Evolutionary conservation across 306 rosid species (phyloP), one percentile per base, ranked within the genome.

Genomic region (Corylus avellana): DNA sequence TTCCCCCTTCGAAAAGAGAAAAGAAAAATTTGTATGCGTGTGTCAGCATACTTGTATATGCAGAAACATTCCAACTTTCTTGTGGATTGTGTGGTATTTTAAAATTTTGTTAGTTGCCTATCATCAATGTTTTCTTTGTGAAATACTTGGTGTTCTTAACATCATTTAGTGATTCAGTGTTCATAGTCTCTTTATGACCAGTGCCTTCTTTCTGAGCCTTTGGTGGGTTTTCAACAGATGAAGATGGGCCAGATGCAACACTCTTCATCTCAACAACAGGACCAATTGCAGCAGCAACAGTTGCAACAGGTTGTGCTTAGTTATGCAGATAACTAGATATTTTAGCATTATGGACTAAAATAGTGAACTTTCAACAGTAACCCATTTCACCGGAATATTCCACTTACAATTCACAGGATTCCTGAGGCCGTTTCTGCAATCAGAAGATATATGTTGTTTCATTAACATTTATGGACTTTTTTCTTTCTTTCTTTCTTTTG

Each of bases 261-360:
- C 74, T 86, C 98, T 73, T 85, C 90, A 49, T 88, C 97, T 78
- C 97, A 91, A 75, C 93, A 84, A 61, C 95, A 88, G 84, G 97
- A 94, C 77, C 92, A 87, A 9, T 74, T 89, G 84, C 92, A 89
- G 80, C 86, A 90, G 78, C 92, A 88, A 83, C 93, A 85, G 84
- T 82, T 88, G 39, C 97, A 89, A 77, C 98, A 91, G 98, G 97
- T 93, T 84, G 78, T 80, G 44, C 84, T 75, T 77, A 46, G 78
- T 71, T 59, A 66, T 80, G 44, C 75, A n/a, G 18, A 17, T 37
- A 46, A 62, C 42, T 54, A 64, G 62, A 44, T 75, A 47, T 79
- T 66, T 56, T 58, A 76, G 16, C 50, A 11, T 11, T 75, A 78
- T 78, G 55, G 63, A 37, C 25, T 67, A 44, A 56, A 69, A 74